Evolutionary conservation across 768 basidiomycete species (phyloP), one percentile per base, ranked within the genome.

Genomic region (Russula vinacea): DNA sequence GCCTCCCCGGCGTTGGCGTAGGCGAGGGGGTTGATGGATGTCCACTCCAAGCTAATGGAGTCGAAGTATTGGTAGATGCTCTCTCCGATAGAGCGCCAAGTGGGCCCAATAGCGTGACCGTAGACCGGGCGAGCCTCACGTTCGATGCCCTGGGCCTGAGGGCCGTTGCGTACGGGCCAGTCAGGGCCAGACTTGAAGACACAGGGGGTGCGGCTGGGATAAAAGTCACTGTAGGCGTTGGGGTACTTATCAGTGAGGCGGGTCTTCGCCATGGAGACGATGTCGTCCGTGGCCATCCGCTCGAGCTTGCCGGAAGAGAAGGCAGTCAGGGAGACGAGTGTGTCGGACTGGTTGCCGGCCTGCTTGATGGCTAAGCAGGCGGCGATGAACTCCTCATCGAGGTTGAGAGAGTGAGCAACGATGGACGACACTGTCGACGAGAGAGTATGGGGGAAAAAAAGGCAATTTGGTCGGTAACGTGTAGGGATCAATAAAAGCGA

Each of bases 121-220:
- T 71, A 70, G 61, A 76, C 65, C 2, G 74, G 74, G 58, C 73
- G 71, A 50, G 72, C 69, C 60, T 71, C 73, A 16, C 62, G 67
- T 16, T 62, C 22, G 52, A 74, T 57, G 17, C 66, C 26, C 70
- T 74, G 71, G 8, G 71, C 64, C 54, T 70, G 26, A 45, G 69
- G 68, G n/a, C 65, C 65, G 19, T 39, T 33, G 62, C 24, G 37
- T 9, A 53, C 62, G 9, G 3, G 47, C 62, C 62, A 58, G 26
- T 19, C 56, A 24, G 56, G 57, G 37, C 62, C 62, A 44, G 39
- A 51, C 57, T 64, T 64, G 50, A 33, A 64, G 33, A 64, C 32
- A 33, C 62, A 64, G 26, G 47, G 56, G 42, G 57, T 39, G 26
- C 52, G 13, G 52, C 50, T 47, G 42, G 7, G 16, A 47, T 64